Base-by-base conservation (phyloP, 2,329 filamentous ascomycete species). In the Dothidotthia symphoricarpi region DNA sequence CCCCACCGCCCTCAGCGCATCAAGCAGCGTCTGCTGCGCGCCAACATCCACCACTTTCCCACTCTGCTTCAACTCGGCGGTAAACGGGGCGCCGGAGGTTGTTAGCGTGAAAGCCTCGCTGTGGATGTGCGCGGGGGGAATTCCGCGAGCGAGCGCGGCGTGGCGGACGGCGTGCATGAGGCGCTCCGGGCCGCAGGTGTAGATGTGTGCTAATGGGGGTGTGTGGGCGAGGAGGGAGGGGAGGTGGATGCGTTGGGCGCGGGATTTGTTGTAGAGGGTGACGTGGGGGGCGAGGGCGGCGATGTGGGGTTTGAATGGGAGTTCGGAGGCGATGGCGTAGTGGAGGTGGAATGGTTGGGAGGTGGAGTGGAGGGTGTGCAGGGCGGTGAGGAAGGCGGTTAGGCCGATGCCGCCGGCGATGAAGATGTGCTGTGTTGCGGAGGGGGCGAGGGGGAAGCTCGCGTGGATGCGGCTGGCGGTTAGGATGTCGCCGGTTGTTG, bases 381-480 rank as follows among this genome's bases (percentile, higher is more conserved):
- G 54, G 16, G 80, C 65, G 1, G 68, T 52, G 7, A 85, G 53
- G 46, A 85, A 85, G 0, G 82, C 82, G 2, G 82, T 85, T 44
- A 85, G 76, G 0, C 82, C 82, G 19, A 85, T 79, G 0, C 82
- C 82, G 8, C 78, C 82, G 0, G 74, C 79, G 19, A 86, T 75
- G 51, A 84, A 78, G 26, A 85, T 69, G 46, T 84, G 81, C 33
- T 76, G 70, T 46, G 76, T 78, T 6, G 77, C 77, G 1, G 71
- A 64, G 2, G 41, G 55, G 0, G 66, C 68, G 2, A 73, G 60
- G 2, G 71, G 70, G 16, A 81, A 70, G 28, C 72, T 75, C 0
- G 64, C 56, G 0, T 73, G 78, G 19, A 82, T 71, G 22, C 70
- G 69, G 2, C 75, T 72, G 1, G 78, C 72, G 7, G 72, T 68